Evolutionary conservation across 106 monocot genomes (phyloP), one percentile per base, ranked within the genome.

Genomic region (Acorus gramineus): DNA sequence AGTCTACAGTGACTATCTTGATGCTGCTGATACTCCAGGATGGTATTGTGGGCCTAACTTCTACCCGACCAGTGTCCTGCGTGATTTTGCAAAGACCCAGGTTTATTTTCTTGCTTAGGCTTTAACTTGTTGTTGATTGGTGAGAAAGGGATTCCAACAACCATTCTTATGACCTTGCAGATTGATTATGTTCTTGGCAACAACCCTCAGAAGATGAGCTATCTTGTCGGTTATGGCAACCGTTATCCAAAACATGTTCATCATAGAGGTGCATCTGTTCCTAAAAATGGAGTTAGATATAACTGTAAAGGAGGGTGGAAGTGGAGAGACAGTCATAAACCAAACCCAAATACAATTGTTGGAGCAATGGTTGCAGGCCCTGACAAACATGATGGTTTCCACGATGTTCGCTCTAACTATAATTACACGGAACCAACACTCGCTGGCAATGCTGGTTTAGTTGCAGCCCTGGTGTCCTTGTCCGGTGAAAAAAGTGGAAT

Each of bases 1-100:
- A 5, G 49, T 89, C 7, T 89, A 63, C 63, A 85, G 89, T 63
- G 89, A 89, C 71, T 89, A 89, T 82, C 85, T 89, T 64, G 85
- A 89, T 42, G 85, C 89, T 57, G 77, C 89, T 4, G 89, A 85
- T 75, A 77, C 79, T 42, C 85, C 89, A 0, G 89, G 89, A 62
- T 89, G 85, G 89, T 85, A 89, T 55, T 89, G 89, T 66, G 89
- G 85, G 50, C 89, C 85, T 3, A 65, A 89, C 57, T 89, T 89
- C 76, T 89, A 69, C 80, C 61, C 89, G 3, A 74, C 80, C 7
- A 61, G 62, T 4, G 80, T 77, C 8, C 79, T 89, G 2, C 79
- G 85, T 3, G 67, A 79, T 61, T 89, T 89, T 64, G 85, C 89
- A 43, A 79, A 61, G 75, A 71, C 72, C 28, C 89, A 85, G 80